Evolutionary conservation across 208 protist species (phyloP), one percentile per base, ranked within the genome.

Genomic region (Porcisia deanei): DNA sequence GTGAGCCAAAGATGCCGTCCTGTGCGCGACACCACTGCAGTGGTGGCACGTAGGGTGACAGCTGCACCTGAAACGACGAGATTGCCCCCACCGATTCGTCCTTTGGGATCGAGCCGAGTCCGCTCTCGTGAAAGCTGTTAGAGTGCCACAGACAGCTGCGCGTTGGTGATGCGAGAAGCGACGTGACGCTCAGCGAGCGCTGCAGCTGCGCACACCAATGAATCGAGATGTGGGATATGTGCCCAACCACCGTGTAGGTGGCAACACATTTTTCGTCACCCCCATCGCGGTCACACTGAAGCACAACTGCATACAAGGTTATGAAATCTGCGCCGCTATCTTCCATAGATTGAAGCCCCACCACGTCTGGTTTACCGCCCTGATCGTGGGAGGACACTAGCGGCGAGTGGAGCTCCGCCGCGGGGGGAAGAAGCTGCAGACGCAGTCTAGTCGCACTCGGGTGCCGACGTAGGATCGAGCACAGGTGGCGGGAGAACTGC

Each of bases 201-300:
- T 95, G 91, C 55, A 93, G 60, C 71, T 86, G 45, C 1, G 80
- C 80, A 77, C 91, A 95, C 89, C 91, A 95, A 4, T 53, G 37
- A 16, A 85, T 58, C 12, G 73, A 85, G 1, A 95, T 55, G 55
- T 43, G 39, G 0, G 72, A 65, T 5, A 45, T 64, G 30, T 80
- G 78, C 12, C 65, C 75, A 7, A 79, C 61, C 57, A 82, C 75
- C 30, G 65, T 6, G 69, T 64, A 76, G 41, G 65, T 68, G 47
- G 41, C 47, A 18, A 57, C 25, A 53, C 59, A 25, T 3, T 71
- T 20, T 16, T n/a, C 18, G 37, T 16, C 12, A 37, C 30, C 3
- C 1, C 12, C 30, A 6, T 43, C 53, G 53, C 12, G 20, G 8
- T 7, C 37, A 7, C 68, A 22, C 3, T 12, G 68, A 14, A 76